Conservation (phyloP, 2,329 filamentous ascomycete species). For the Ascochyta pisi region DNA sequence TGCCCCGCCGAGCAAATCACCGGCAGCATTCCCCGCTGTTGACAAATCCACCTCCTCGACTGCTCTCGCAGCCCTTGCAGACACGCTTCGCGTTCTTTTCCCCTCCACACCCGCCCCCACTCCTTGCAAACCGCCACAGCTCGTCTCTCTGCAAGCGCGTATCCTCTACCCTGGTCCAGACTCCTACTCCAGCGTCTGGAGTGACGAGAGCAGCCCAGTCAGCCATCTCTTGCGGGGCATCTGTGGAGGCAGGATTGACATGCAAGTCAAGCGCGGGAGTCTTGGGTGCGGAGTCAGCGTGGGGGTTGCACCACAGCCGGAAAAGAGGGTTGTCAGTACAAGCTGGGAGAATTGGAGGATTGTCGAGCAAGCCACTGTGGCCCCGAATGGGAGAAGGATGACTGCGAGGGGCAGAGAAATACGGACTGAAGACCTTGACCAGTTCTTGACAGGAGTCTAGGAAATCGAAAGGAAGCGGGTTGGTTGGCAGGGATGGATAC, state of each 20-base stretch:
- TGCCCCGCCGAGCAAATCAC: background rate
- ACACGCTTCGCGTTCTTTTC: slow-evolving; percentile 44
- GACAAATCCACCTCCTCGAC: slow-evolving; percentile 21
- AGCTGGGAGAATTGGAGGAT: slow-evolving; percentile 35
- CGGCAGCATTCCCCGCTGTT: slow-evolving; percentile 20
- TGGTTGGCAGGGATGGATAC: background rate
- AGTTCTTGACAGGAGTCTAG: slow-evolving; percentile 16
- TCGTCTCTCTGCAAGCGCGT: slow-evolving; percentile 46
- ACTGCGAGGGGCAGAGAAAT: slow-evolving; percentile 6
- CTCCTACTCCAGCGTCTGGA: slow-evolving; percentile 50
- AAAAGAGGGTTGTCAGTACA: slow-evolving; percentile 30
- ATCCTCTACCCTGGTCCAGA: slow-evolving; percentile 51
- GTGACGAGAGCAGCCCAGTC: slow-evolving; percentile 47
- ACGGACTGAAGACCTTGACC: slow-evolving; percentile 12
- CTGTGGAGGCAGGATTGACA: slow-evolving; percentile 46
- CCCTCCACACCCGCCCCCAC: slow-evolving; percentile 19
- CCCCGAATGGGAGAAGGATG: background rate
- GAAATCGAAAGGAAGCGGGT: background rate
- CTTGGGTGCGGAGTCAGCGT: slow-evolving; percentile 24
- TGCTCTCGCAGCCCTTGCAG: slow-evolving; percentile 39
- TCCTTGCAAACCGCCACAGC: slow-evolving; percentile 2
- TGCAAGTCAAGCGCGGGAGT: slow-evolving; percentile 27
- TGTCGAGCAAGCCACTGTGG: slow-evolving; percentile 7
- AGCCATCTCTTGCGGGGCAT: slow-evolving; percentile 48
- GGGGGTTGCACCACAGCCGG: slow-evolving; percentile 23